Percentiles rank a stretch among this genome's conserved stretches.
phyloP scores from a whole-genome alignment of 2,329 filamentous ascomycete genomes.

The Xylaria sp. region DNA sequence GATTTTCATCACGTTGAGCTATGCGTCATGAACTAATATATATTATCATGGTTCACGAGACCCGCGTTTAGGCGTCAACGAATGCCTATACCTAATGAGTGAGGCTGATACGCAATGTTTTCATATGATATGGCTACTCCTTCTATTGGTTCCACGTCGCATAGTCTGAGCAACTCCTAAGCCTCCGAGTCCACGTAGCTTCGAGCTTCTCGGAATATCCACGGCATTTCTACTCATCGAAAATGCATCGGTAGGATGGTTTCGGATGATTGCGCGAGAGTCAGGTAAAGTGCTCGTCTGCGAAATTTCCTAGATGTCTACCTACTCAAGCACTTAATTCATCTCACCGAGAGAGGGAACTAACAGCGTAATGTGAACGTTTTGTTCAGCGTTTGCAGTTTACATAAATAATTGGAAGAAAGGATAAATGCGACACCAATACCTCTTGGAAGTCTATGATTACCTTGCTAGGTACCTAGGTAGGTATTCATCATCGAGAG shows the following conservation, averaged over 20 bases:
- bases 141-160: slow-evolving; percentile 30
- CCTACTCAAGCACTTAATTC: no score
- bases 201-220: neutral
- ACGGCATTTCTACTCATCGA: neutral
- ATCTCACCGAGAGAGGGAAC: neutral
- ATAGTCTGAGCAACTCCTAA: slow-evolving; percentile 12
- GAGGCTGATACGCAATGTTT: slow-evolving; percentile 19
- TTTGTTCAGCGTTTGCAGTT: neutral
- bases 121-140: neutral
- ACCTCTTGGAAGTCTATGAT: neutral
- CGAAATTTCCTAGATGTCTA: neutral
- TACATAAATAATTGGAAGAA: neutral
- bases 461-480: neutral
- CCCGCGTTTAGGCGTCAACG: slow-evolving; percentile 1
- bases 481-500: neutral
- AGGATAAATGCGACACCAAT: neutral
- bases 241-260: neutral
- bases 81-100: neutral
- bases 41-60: slow-evolving; percentile 13
- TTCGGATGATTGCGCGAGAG: neutral
- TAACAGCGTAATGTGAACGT: neutral
- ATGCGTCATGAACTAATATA: slow-evolving; percentile 12
- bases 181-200: slow-evolving; percentile 16
- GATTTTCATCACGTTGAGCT: neutral
- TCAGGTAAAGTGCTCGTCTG: no score